Evolutionary conservation across 768 basidiomycete species (phyloP), one percentile per base, ranked within the genome.

Genomic region (Roridomyces roridus): DNA sequence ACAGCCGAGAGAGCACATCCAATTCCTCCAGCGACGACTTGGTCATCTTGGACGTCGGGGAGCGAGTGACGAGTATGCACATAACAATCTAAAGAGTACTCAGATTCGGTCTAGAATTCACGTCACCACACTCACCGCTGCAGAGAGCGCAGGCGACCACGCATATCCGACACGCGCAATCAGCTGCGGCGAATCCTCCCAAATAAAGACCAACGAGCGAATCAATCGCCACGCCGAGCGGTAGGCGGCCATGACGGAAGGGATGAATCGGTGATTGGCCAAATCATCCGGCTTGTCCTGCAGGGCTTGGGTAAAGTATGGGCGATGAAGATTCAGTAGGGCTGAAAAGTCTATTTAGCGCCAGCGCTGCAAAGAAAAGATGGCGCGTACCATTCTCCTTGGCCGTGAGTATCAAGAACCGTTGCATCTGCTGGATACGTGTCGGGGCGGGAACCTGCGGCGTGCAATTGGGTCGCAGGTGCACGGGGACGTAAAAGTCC

Each of bases 231-330:
- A 90, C 5, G 88, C 85, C 2, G 87, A 87, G 2, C 87, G 85
- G 70, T 88, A 91, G 12, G 84, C 82, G 0, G 90, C 86, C 68
- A 88, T 80, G 6, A 90, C 85, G 1, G 90, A 92, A 1, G 86
- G 84, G 0, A n/a, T n/a, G n/a, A n/a, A n/a, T n/a, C n/a, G n/a
- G n/a, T n/a, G n/a, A n/a, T n/a, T n/a, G n/a, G n/a, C n/a, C n/a
- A n/a, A n/a, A n/a, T n/a, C n/a, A n/a, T n/a, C n/a, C n/a, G n/a
- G n/a, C n/a, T n/a, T n/a, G n/a, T n/a, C n/a, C n/a, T n/a, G n/a
- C n/a, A n/a, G n/a, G n/a, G n/a, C n/a, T n/a, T n/a, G n/a, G n/a
- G n/a, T n/a, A n/a, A n/a, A n/a, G n/a, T n/a, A n/a, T n/a, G n/a
- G n/a, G n/a, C n/a, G n/a, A n/a, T n/a, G n/a, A n/a, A n/a, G n/a